Evolutionary conservation across 805 yeast genomes (phyloP), one percentile per base, ranked within the genome.

Genomic region (Lachancea quebecensis): DNA sequence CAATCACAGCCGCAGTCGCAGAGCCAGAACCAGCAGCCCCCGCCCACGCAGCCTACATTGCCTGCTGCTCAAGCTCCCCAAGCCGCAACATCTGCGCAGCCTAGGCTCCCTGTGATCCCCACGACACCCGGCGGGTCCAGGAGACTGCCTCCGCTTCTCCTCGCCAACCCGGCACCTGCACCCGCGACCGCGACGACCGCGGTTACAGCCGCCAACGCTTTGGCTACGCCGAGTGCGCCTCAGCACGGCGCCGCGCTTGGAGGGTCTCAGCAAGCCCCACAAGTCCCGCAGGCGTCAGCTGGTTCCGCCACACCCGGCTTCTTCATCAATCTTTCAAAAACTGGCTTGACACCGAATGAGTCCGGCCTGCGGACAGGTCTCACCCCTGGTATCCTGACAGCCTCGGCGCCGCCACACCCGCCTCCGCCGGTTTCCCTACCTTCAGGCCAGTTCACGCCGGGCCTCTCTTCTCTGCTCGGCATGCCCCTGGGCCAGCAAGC

Each of bases 321-420:
- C 21, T 50, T 50, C 16, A 41, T 58, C 16, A 53, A 50, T 37
- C 54, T 65, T 41, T 61, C 68, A 28, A 59, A 68, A 46, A 64
- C 85, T 0, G 91, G 88, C 0, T 67, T 86, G 38, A 82, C 89
- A 0, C 93, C 93, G 2, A 84, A 81, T 60, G 95, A 85, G 58
- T 77, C 87, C 4, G 74, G 79, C 41, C 53, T 86, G 41, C 71
- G 95, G 52, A 71, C 85, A 0, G 91, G 93, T 0, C 60, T 82
- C 25, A 81, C 90, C 0, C 90, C 90, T 0, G 85, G 81, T 1
- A 50, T 55, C 10, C 28, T 73, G 69, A 5, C 43, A n/a, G 14
- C 33, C 12, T 4, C 14, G 14, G 14, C 38, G 15, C 10, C 43
- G 7, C 38, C 33, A 5, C 32, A 33, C 14, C 9, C 38, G 21